Evolutionary conservation across 2,329 filamentous ascomycete genomes (phyloP), one percentile per base, ranked within the genome.

Genomic region (Epichloe typhina): DNA sequence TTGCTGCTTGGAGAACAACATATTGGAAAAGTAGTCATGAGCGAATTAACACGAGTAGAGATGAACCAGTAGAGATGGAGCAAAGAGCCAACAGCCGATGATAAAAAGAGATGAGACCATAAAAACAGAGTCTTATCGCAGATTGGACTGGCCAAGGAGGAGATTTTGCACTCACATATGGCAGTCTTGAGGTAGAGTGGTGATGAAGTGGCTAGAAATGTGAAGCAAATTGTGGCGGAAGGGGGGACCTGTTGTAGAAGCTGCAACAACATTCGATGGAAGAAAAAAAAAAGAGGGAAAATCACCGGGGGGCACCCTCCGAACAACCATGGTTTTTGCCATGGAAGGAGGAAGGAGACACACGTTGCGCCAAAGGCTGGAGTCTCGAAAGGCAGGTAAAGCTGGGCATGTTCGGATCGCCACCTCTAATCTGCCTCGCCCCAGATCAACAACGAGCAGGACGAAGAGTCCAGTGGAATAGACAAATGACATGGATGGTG

Each of bases 1-100:
- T 43, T 51, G 55, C 47, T 50, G 43, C 40, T 54, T 59, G 46
- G 49, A 54, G 55, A 59, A 59, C 51, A 58, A 52, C 55, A 59
- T 59, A 50, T 48, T 57, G 53, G 40, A 36, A 43, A 36, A 51
- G 36, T 54, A 50, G 51, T 54, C 51, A 52, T 52, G 57, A 35
- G 40, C 37, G 36, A 38, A 42, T n/a, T 12, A 45, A 46, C 37
- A 40, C 35, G 33, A 51, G 46, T 50, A 50, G 39, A 40, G 36
- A 50, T 50, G 51, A 43, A 50, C 19, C 17, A 36, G 40, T 48
- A 42, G 44, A 40, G 36, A 52, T 49, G 44, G 41, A 44, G 48
- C 21, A 48, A 46, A 48, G 50, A 46, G 44, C 50, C 46, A 50
- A 13, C 31, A 50, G 39, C 37, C 47, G 33, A 52, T 23, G 38